phyloP scores from a whole-genome alignment of 768 basidiomycete species.

The Boletus tylopilopsis region DNA sequence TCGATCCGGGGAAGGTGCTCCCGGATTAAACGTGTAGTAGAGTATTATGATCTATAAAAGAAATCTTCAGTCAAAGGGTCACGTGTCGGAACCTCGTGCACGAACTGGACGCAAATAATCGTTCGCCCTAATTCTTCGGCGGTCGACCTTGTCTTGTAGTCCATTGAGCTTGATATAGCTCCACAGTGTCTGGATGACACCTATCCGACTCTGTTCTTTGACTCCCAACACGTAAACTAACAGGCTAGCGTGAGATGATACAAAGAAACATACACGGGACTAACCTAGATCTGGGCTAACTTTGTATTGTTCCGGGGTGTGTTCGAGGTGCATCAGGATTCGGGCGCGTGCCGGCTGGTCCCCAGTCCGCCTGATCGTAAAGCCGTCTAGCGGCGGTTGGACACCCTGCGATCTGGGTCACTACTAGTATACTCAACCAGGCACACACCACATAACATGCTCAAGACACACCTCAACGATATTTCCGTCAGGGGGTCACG shows the following conservation, averaged over 20 bases:
- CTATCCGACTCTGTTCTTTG: constrained; percentile 80
- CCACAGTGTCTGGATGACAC: constrained; percentile 83
- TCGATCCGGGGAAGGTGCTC: constrained; percentile 59
- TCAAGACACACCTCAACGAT: constrained; percentile 69
- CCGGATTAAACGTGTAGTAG: constrained; percentile 70
- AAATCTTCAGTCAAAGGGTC: background rate
- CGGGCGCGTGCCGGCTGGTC: constrained; percentile 75
- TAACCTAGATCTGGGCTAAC: constrained; percentile 71
- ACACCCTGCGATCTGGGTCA: constrained; percentile 58
- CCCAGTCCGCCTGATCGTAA: constrained; percentile 78
- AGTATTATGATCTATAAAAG: constrained; percentile 62
- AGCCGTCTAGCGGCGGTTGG: constrained; percentile 74
- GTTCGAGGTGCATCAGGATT: constrained; percentile 82
- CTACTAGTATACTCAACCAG: constrained; percentile 31
- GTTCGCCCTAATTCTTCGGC: constrained; percentile 66
- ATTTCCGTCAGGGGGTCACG: constrained; percentile 85
- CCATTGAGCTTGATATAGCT: constrained; percentile 85
- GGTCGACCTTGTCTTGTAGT: constrained; percentile 79
- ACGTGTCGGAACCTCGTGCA: constrained; percentile 3
- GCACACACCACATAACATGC: background rate
- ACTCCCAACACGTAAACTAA: constrained; percentile 66
- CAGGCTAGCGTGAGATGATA: constrained; percentile 1
- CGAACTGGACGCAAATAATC: constrained; percentile 61
- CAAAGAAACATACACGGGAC: background rate
- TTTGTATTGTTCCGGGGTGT: constrained; percentile 84